Percentiles rank a stretch among this genome's conserved stretches.
Conservation (phyloP, 2,329 filamentous ascomycete species). For the Verticillium alfalfae region DNA sequence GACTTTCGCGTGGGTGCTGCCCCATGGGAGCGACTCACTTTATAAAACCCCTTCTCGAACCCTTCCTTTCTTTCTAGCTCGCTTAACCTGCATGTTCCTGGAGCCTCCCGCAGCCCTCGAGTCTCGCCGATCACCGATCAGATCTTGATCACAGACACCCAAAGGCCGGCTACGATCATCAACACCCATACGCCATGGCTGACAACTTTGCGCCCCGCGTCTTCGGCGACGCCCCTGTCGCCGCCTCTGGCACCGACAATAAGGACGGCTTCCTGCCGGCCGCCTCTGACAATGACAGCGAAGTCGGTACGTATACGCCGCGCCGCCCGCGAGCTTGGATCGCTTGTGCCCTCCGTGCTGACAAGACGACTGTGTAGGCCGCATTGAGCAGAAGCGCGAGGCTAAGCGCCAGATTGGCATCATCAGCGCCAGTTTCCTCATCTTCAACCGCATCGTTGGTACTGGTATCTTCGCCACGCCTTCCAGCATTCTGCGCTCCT, state of each 20-base stretch:
- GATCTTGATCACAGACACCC: not conserved
- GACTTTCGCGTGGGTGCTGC: not conserved
- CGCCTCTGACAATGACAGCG: slow-evolving; percentile 8
- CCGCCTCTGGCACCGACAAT: not conserved
- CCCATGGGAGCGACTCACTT: not conserved
- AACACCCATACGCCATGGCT: not conserved
- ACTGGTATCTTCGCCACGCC: slow-evolving; percentile 64
- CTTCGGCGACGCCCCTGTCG: not conserved
- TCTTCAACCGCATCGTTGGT: slow-evolving; percentile 62
- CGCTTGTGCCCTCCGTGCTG: not conserved
- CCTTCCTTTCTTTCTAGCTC: not conserved
- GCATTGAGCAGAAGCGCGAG: slow-evolving; percentile 33
- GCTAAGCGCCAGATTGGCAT: slow-evolving; percentile 51
- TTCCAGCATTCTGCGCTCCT: slow-evolving; percentile 48
- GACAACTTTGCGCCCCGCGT: not conserved
- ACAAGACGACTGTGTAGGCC: slow-evolving; percentile 11
- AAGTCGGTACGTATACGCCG: slow-evolving; percentile 7
- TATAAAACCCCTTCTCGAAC: not conserved
- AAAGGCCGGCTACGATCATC: not conserved
- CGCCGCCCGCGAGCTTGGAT: not conserved
- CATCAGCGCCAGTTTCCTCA: slow-evolving; percentile 49
- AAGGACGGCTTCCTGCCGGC: slow-evolving; percentile 4
- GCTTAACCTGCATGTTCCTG: not conserved
- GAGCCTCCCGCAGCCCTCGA: not conserved
- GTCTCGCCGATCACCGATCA: not conserved